A percentile compares a stretch with the other conserved stretches of the same genome.
Evolutionary conservation across 116 monocot species (phyloP).

Genomic region (Trichopus zeylanicus): DNA sequence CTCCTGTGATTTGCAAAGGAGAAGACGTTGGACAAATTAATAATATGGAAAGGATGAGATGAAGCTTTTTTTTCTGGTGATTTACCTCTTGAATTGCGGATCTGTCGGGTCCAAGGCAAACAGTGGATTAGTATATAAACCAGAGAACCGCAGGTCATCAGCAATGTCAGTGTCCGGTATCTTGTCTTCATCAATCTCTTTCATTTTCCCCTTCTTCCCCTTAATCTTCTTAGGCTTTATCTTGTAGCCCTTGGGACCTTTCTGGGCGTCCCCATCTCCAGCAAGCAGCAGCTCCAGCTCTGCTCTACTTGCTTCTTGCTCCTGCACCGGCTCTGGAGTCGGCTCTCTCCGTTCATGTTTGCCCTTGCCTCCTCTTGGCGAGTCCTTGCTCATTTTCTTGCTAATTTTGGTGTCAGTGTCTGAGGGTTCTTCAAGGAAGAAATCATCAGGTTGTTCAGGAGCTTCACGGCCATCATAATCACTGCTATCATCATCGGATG

Average conservation of each 20-base stretch:
- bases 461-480: constrained; percentile 39
- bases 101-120: constrained; percentile 87
- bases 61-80: neutral
- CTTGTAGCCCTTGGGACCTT: constrained; percentile 49
- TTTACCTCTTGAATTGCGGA: constrained; percentile 95
- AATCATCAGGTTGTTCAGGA: constrained; percentile 62
- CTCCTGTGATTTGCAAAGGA: constrained; percentile 42
- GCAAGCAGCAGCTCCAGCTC: constrained; percentile 81
- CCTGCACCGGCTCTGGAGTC: constrained; percentile 25
- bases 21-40: neutral
- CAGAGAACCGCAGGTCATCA: constrained; percentile 57
- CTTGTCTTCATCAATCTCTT: constrained; percentile 39
- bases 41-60: neutral
- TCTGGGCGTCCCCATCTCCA: constrained; percentile 28
- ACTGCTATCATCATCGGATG: constrained; percentile 53
- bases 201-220: constrained; percentile 59
- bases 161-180: constrained; percentile 47
- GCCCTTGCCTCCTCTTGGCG: constrained; percentile 19
- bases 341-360: constrained; percentile 9
- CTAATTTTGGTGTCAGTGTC: constrained; percentile 11
- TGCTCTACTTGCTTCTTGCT: constrained; percentile 56
- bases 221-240: constrained; percentile 57
- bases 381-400: constrained; percentile 4
- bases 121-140: constrained; percentile 36
- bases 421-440: constrained; percentile 58